phyloP scores from a whole-genome alignment of 106 monocot species.

The Dendrobium nobile region DNA sequence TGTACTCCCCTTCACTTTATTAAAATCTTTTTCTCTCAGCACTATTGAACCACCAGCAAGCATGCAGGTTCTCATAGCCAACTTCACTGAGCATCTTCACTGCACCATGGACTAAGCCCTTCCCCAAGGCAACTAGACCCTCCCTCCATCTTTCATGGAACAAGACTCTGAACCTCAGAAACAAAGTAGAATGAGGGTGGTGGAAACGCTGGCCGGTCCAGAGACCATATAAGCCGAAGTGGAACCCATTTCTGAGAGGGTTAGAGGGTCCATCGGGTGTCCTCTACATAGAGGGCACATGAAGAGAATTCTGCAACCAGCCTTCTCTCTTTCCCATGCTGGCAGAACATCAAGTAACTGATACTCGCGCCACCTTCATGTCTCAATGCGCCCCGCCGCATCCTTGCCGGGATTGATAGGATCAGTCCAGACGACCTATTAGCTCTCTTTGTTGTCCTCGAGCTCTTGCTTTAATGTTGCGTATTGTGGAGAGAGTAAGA shows the following conservation, averaged over 20 bases:
- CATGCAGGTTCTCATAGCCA: slow-evolving; percentile 77
- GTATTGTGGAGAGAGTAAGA: not conserved
- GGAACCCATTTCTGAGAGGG: slow-evolving; percentile 83
- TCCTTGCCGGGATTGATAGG: slow-evolving; percentile 28
- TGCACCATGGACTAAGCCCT: slow-evolving; percentile 80
- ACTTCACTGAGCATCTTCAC: slow-evolving; percentile 43
- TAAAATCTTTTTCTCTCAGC: slow-evolving; percentile 41
- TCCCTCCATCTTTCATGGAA: slow-evolving; percentile 52
- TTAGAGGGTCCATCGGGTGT: slow-evolving; percentile 49
- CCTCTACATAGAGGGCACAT: slow-evolving; percentile 88
- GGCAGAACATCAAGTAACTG: slow-evolving; percentile 75
- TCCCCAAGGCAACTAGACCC: slow-evolving; percentile 94
- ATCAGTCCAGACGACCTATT: slow-evolving; percentile 46
- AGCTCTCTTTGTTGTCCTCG: not conserved
- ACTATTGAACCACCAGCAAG: slow-evolving; percentile 71
- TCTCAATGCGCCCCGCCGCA: slow-evolving; percentile 25
- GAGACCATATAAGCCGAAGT: slow-evolving; percentile 79
- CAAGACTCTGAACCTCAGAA: slow-evolving; percentile 35
- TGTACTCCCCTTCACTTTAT: slow-evolving; percentile 50
- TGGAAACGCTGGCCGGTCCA: slow-evolving; percentile 88
- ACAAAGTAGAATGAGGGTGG: slow-evolving; percentile 56
- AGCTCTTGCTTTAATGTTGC: not conserved
- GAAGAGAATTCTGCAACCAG: slow-evolving; percentile 51
- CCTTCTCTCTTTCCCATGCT: slow-evolving; percentile 74
- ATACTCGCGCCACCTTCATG: slow-evolving; percentile 34